Base-by-base conservation (phyloP, 139 green algal species). In the Tetratostichococcus sp. region DNA sequence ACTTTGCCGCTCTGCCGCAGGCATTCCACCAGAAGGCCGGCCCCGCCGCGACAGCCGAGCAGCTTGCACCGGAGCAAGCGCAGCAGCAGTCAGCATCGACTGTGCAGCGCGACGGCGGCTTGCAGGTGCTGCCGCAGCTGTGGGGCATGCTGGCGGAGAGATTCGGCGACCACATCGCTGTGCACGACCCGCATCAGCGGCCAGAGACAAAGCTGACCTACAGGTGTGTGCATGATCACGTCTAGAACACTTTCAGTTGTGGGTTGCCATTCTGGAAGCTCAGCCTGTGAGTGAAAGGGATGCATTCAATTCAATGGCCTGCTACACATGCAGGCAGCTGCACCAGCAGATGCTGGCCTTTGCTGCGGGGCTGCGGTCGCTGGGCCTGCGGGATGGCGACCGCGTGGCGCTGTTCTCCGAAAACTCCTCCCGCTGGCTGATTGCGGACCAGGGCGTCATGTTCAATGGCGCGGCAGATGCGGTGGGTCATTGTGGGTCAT, bases 371-470 rank as follows among this genome's bases (percentile, higher is more conserved):
- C 81, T 94, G 43, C 59, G 76, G 28, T 30, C 65, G 4, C 76
- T 92, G 70, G 88, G 88, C 0, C 57, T 93, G 23, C 25, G 67
- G 22, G 34, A 71, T 3, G 72, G 72, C 1, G 78, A 88, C 72
- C 83, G 87, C 80, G 87, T 96, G 30, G 82, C 79, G 0, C 78
- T 98, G 1, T 97, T 98, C 83, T 82, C 84, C 31, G 93, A 98
- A 77, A 96, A 93, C 76, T 86, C 75, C 19, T 62, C 77, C 26
- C 80, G 91, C 11, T 98, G 93, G 93, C 79, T 97, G 32, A 77
- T 98, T 28, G 91, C 91, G 1, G 93, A 98, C 77, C 92, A 97
- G 77, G 91, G 74, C 4, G 70, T 95, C 34, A 88, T 93, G 80
- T 75, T 82, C 69, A 77, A 71, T n/a, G 91, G 88, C 3, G 88